These are phyloP conservation scores for Perilla frutescens DNA, from an alignment of 257 asterid genomes.

Conservation along the genomic window DNA sequence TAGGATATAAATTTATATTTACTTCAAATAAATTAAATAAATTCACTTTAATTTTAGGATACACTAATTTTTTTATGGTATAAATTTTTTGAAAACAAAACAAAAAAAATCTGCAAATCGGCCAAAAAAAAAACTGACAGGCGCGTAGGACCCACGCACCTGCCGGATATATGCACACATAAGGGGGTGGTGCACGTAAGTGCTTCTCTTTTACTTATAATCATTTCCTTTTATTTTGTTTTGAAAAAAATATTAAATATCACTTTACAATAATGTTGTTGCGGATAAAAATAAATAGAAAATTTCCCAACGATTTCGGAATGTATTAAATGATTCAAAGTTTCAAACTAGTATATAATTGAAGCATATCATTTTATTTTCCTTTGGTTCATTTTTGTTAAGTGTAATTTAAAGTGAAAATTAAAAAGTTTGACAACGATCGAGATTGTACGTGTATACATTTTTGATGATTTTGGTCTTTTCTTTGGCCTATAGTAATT, in stretches of 20 bases:
- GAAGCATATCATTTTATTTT: not conserved
- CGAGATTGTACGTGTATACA: not conserved
- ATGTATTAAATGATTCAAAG: not conserved
- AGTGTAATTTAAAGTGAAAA: not conserved
- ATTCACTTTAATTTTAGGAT: too few relatives aligned
- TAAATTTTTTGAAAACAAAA: too few relatives aligned
- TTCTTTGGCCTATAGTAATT: conserved; percentile 10
- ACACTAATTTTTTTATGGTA: too few relatives aligned
- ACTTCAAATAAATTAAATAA: too few relatives aligned
- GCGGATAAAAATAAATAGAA: not conserved
- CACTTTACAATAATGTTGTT: not conserved
- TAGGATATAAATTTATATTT: too few relatives aligned
- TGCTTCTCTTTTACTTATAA: not conserved
- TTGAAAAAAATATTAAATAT: not conserved
- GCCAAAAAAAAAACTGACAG: too few relatives aligned
- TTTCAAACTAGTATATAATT: not conserved
- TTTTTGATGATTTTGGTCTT: not conserved
- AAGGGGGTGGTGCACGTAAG: too few relatives aligned
- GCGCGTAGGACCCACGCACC: too few relatives aligned
- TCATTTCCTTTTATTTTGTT: not conserved
- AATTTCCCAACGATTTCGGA: not conserved
- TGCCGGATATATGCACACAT: too few relatives aligned
- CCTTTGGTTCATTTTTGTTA: not conserved
- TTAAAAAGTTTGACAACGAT: not conserved
- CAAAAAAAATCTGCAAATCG: too few relatives aligned